phyloP scores from a whole-genome alignment of 2,329 filamentous ascomycete species.

The Sclerotinia minor region DNA sequence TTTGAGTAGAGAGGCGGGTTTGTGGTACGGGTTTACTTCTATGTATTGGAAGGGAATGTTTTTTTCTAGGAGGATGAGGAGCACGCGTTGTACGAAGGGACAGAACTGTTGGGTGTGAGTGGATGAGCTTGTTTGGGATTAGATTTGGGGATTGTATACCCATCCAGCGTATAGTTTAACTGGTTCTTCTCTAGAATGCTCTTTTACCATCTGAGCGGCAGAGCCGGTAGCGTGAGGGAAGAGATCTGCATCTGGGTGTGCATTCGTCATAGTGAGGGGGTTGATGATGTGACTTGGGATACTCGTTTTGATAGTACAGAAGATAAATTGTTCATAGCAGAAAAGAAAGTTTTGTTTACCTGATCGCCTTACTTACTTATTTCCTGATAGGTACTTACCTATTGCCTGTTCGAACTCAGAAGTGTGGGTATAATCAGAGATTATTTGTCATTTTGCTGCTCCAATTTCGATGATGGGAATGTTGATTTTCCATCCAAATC shows the following conservation, averaged over 20 bases:
- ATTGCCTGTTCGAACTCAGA: too few species aligned
- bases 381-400: not conserved
- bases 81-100: conserved; percentile 67
- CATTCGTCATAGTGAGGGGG: conserved; percentile 2
- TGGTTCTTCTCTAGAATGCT: conserved; percentile 50
- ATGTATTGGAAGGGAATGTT: conserved; percentile 72
- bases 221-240: conserved; percentile 50
- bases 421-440: not conserved
- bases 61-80: conserved; percentile 74
- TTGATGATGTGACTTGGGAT: not conserved
- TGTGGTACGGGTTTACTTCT: conserved; percentile 77
- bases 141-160: conserved; percentile 50
- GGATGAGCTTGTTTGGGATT: too few species aligned
- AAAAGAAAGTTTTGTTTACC: not conserved
- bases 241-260: conserved; percentile 39
- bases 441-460: conserved; percentile 24
- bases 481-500: conserved; percentile 15
- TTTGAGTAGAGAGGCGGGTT: conserved; percentile 64
- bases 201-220: conserved; percentile 50
- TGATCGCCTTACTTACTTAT: not conserved
- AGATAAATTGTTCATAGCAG: not conserved
- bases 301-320: not conserved
- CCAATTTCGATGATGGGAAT: conserved; percentile 18
- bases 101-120: conserved; percentile 45
- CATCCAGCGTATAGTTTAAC: conserved; percentile 72